Conservation (phyloP, 225 moss, liverwort and hornwort species). For the Physcomitrellopsis africana region DNA sequence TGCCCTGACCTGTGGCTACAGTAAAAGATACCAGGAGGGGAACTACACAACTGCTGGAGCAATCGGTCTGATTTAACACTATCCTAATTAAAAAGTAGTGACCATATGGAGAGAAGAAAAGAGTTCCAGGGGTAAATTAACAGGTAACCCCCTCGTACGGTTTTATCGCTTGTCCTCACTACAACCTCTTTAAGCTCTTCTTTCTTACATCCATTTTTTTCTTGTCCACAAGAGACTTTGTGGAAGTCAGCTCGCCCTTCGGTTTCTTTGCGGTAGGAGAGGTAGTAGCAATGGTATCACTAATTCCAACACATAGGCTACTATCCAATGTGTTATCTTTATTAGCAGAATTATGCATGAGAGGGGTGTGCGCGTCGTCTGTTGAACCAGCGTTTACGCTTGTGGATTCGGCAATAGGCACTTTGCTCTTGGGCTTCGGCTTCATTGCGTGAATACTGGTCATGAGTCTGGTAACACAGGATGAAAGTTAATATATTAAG, state of each 20-base stretch:
- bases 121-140: slow-evolving; percentile 36
- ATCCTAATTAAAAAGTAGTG: slow-evolving; percentile 34
- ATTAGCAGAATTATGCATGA: slow-evolving; percentile 88
- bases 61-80: slow-evolving; percentile 38
- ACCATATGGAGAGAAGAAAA: slow-evolving; percentile 22
- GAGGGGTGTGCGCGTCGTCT: slow-evolving; percentile 74
- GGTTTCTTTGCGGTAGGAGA: slow-evolving; percentile 94
- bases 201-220: slow-evolving; percentile 98
- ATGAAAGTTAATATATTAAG: slow-evolving; percentile 7
- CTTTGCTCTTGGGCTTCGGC: slow-evolving; percentile 92
- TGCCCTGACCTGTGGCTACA: slow-evolving; percentile 34
- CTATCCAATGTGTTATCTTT: slow-evolving; percentile 76
- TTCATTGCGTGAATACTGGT: slow-evolving; percentile 99
- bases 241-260: slow-evolving; percentile 79
- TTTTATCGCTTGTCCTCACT: slow-evolving; percentile 12
- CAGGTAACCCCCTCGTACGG: slow-evolving; percentile 30
- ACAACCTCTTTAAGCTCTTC: slow-evolving; percentile 99
- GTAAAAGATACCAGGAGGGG: slow-evolving; percentile 40
- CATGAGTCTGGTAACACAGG: slow-evolving; percentile 69
- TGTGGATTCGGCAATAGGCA: slow-evolving; percentile 93
- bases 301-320: slow-evolving; percentile 67
- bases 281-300: slow-evolving; percentile 68
- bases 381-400: slow-evolving; percentile 82
- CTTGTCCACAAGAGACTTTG: slow-evolving; percentile 88
- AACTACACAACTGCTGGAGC: slow-evolving; percentile 33